phyloP scores from a whole-genome alignment of 352 stramenopile species.

The Globisporangium alternatum region DNA sequence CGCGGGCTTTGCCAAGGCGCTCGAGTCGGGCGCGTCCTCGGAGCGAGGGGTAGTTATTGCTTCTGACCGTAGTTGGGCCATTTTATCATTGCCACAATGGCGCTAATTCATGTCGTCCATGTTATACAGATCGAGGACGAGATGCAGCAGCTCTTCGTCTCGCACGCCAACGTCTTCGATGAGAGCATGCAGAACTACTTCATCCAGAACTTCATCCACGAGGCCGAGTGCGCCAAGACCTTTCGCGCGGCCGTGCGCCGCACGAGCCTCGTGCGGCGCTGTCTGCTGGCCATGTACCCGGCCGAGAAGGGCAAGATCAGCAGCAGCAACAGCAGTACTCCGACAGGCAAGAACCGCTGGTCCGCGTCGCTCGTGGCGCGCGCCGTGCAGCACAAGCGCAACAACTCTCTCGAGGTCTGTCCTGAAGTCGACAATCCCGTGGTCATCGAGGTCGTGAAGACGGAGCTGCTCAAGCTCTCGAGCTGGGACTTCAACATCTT shows the following conservation, averaged over 20 bases:
- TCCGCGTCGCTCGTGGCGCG: conserved; percentile 28
- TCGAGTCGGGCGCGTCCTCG: conserved; percentile 41
- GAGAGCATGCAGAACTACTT: conserved; percentile 85
- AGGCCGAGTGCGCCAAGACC: conserved; percentile 63
- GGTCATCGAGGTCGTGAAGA: conserved; percentile 48
- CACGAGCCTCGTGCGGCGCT: conserved; percentile 72
- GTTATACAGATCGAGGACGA: conserved; percentile 45
- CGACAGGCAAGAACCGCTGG: conserved; percentile 34
- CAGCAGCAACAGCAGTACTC: conserved; percentile 1
- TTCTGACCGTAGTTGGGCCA: background rate
- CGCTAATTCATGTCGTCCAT: too few relatives aligned
- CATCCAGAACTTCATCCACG: conserved; percentile 84
- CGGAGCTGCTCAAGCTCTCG: conserved; percentile 48
- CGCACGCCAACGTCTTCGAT: conserved; percentile 81
- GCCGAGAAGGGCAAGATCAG: conserved; percentile 28
- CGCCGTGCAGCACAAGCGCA: conserved; percentile 26
- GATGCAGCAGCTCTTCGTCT: conserved; percentile 72
- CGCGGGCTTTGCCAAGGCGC: conserved; percentile 49
- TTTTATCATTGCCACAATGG: background rate
- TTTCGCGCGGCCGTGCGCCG: conserved; percentile 64
- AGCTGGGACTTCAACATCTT: conserved; percentile 77
- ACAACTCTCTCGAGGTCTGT: conserved; percentile 45
- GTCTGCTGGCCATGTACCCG: conserved; percentile 70
- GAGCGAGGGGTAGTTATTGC: conserved; percentile 34
- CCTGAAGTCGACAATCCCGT: conserved; percentile 46